Evolutionary conservation across 352 stramenopile species (phyloP), one percentile per base, ranked within the genome.

Genomic region (Phytophthora cactorum): DNA sequence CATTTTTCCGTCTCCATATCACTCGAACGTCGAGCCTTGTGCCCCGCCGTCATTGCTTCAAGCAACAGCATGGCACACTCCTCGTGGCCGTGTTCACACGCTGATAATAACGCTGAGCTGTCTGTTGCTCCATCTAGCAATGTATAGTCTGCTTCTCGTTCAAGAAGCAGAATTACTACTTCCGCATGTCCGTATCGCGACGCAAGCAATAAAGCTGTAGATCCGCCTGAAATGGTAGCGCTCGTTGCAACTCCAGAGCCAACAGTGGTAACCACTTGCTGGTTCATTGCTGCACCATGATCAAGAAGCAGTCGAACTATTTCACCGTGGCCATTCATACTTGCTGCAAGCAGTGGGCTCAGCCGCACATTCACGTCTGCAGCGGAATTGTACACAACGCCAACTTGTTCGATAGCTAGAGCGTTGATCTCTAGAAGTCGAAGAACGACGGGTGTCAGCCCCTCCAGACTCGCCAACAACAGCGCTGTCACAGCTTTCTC

Each of bases 111-210:
- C 14, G 84, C 78, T 45, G 88, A 82, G 39, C 72, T 82, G 8
- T 75, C 70, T 22, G 74, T 86, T 29, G 63, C 63, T 28, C 39
- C 51, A 44, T 93, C 84, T 8, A 68, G 58, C 27, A 76, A 65
- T 2, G 25, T 55, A 8, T 70, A 72, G 32, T 82, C 71, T 2
- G 82, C 82, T 3, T 68, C 60, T 46, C 73, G 65, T 43, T 78
- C 66, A 44, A 98, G 66, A 14, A 99, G 78, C 9, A 82, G 53
- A n/a, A 78, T 49, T 17, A 96, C 84, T 47, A 96, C 86, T 11
- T 82, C 80, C n/a, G 88, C 67, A 67, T 98, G 92, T 17, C 96
- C 97, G 59, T 96, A 97, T 74, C 96, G 91, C 5, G 89, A 87
- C 12, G 95, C 96, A 4, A 98, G 84, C 69, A 98, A 86, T 15